phyloP scores from a whole-genome alignment of 2,329 filamentous ascomycete genomes.

The Endothia cerciana region DNA sequence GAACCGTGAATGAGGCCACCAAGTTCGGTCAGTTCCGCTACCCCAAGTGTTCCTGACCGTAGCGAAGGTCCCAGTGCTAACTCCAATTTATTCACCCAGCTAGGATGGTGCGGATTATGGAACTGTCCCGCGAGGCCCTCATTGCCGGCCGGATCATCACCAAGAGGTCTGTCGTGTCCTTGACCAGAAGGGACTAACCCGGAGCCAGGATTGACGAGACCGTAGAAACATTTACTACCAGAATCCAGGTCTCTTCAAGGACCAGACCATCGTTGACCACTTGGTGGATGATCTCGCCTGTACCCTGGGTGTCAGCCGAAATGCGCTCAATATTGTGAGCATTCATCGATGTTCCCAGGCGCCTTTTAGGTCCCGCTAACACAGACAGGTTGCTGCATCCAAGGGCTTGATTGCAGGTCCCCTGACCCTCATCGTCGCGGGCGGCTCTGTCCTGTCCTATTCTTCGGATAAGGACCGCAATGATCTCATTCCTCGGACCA shows the following conservation, averaged over 20 bases:
- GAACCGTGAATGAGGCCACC: constrained; percentile 49
- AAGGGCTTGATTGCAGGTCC: constrained; percentile 73
- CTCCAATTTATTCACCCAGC: constrained; percentile 42
- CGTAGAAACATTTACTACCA: constrained; percentile 81
- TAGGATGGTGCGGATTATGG: constrained; percentile 60
- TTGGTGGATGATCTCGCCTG: constrained; percentile 76
- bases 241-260: constrained; percentile 71
- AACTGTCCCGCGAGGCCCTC: constrained; percentile 63
- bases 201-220: not conserved
- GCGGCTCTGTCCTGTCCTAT: constrained; percentile 37
- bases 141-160: constrained; percentile 58
- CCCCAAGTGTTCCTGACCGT: constrained; percentile 1
- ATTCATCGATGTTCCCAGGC: not conserved
- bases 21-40: constrained; percentile 51
- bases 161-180: constrained; percentile 56
- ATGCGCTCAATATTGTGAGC: constrained; percentile 71
- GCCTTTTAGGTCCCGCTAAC: constrained; percentile 17
- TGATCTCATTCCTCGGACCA: constrained; percentile 60
- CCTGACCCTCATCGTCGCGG: constrained; percentile 44
- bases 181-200: not conserved
- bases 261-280: constrained; percentile 69
- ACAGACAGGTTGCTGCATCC: constrained; percentile 67
- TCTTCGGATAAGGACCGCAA: constrained; percentile 37
- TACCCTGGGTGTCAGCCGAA: constrained; percentile 67
- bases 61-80: not conserved